Base-by-base conservation (phyloP, 441 rosid genomes). In the Biscutella auriculata region DNA sequence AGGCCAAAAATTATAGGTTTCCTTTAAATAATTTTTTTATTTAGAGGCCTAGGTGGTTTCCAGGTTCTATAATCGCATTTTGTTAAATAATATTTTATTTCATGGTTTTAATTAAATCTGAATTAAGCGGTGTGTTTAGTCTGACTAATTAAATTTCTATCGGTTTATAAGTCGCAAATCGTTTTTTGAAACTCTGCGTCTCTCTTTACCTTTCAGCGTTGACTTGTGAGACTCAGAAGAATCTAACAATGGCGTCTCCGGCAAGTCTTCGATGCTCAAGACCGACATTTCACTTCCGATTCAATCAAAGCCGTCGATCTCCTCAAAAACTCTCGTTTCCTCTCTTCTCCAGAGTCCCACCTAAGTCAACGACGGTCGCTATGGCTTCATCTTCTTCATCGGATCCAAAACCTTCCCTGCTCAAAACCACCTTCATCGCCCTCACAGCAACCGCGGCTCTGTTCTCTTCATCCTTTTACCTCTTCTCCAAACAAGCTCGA, bases 371-470 rank as follows among this genome's bases (percentile, higher is more conserved):
- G 45, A 73, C 44, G 11, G 34, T 27, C 13, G 76, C 76, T 30
- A 62, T 82, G 10, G 37, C 75, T 5, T 65, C 68, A 1, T 8
- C 65, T 4, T 3, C 60, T 0, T 12, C 67, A 19, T 33, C 57
- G 6, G 30, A 53, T 12, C 63, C 73, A 21, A 55, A 53, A 7
- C 62, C 66, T 11, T 77, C 71, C 5, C 53, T 69, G 1, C 26
- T 64, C 35, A 83, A 66, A 69, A 54, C 80, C 57, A 51, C 85
- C 48, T 75, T 73, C 78, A 56, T 85, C 71, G 42, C 82, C 26
- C 30, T 85, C 21, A 58, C 63, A 1, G 74, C 83, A 6, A 77
- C 96, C 5, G 85, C 83, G 12, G 84, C 84, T 1, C 35, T 88
- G 6, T 64, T 85, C 71, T 70, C 82, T 64, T 39, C 71, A 10